Base-by-base conservation (phyloP, 495 filamentous ascomycete genomes). In the Rusavskia elegans region DNA sequence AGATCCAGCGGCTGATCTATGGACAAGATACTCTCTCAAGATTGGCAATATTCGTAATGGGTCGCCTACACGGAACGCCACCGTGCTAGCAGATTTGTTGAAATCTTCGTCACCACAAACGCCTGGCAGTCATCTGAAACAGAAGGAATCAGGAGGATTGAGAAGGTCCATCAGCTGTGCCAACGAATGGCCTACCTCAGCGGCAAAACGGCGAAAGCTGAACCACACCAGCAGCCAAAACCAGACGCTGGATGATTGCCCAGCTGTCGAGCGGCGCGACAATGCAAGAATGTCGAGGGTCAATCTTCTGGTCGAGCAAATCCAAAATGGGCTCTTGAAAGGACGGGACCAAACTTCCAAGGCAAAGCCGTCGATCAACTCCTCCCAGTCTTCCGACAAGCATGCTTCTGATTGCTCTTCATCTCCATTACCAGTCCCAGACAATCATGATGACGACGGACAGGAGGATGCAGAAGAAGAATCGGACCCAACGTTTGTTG, bases 1-100 rank as follows among this genome's bases (percentile, higher is more conserved):
- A 41, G 92, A 98, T 64, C 83, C 90, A 25, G 84, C 84, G 0
- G 66, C 79, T 32, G 89, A 95, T 49, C 66, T 95, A n/a, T 94
- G 87, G 89, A 86, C 82, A 57, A 80, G 84, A 19, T 93, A 56
- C n/a, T 57, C 55, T 9, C 39, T 57, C 14, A 58, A 58, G 20
- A 50, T 73, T 32, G 50, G 68, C 8, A 55, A 58, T 21, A 54
- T 55, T 57, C 36, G 59, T 60, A 4, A 56, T 57, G 0, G 53
- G 58, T 41, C 67, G 59, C 20, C 65, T 67, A 2, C 63, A 62
- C 29, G 54, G 61, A 27, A 58, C 63, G 36, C 77, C 70, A 59
- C 79, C 67, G 54, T 66, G 63, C 69, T 84, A n/a, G 71, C 77
- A 25, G 74, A 82, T 52, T 66, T 86, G 23, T 76, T 86, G 65